These are phyloP conservation scores for Pittosporum tobira DNA, from an alignment of 129 eudicot genomes.

Conservation along the genomic window DNA sequence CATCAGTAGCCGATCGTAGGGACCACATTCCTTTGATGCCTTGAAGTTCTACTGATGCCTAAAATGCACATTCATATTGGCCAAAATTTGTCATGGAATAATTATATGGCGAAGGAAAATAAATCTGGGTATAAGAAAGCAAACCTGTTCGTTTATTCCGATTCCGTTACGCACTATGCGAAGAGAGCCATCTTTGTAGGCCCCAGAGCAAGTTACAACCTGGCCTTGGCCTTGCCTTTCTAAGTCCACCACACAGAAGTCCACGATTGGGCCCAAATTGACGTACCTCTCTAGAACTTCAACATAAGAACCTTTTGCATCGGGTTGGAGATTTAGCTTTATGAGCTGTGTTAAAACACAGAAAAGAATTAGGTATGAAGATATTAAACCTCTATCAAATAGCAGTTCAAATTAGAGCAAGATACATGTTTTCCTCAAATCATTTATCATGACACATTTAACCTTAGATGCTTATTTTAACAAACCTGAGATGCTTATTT, in stretches of 20 bases:
- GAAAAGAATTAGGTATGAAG: too few relatives aligned
- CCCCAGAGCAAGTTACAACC: conserved; percentile 99
- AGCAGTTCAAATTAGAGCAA: background rate
- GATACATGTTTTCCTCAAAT: background rate
- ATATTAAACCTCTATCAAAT: too few relatives aligned
- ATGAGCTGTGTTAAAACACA: conserved; percentile 66
- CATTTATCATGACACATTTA: background rate
- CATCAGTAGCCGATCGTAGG: conserved; percentile 81
- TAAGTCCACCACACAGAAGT: conserved; percentile 92
- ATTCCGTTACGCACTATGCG: conserved; percentile 94
- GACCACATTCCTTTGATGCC: conserved; percentile 99
- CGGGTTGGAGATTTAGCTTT: conserved; percentile 85
- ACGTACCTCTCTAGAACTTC: conserved; percentile 82
- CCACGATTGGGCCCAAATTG: conserved; percentile 89
- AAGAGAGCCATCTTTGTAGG: conserved; percentile 93
- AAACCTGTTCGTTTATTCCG: conserved; percentile 91
- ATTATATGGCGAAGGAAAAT: background rate
- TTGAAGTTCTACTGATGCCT: conserved; percentile 99
- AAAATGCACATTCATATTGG: background rate
- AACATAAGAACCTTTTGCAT: conserved; percentile 90
- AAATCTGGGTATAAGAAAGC: background rate
- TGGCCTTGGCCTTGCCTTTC: conserved; percentile 99
- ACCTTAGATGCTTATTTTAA: background rate
- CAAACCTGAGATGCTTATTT: background rate
- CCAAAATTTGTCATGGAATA: background rate